Evolutionary conservation across 225 moss, liverwort and hornwort genomes (phyloP), one percentile per base, ranked within the genome.

Genomic region (Ulota crispa): DNA sequence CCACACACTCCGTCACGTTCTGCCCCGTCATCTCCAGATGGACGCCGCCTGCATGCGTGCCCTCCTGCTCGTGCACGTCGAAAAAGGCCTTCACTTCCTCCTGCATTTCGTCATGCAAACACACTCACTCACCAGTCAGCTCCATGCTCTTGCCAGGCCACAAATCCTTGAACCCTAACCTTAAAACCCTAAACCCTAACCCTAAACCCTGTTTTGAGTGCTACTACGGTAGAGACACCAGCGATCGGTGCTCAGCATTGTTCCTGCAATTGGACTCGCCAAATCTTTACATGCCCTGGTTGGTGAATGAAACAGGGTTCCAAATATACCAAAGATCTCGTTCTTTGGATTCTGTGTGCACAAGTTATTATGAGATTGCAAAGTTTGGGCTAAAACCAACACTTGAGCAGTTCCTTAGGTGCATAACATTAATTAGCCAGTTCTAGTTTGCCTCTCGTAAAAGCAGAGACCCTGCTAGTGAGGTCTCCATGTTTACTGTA

Each of bases 11-110:
- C 4, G 92, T 92, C 72, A 92, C 92, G 26, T 92, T 86, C 55
- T 92, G 92, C 9, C 90, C 90, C 3, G 90, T 92, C 92, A 90
- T 90, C 68, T 92, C 92, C 64, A 92, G 66, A 60, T 92, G 92
- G 2, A 92, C 84, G 26, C 92, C 92, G 70, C 92, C 92, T 37
- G 90, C 84, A 42, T 88, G 83, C 15, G 89, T 87, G 39, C 92
- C 90, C 66, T 90, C 90, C 18, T 87, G 86, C 68, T 88, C 86
- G 53, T 92, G 92, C 66, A 92, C 90, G 70, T 92, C 90, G 26
- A 92, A 92, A 66, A 92, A 92, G 3, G 90, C 90, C 87, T 78
- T 84, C 64, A 92, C 86, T 85, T 90, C 88, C 30, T 82, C 88
- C 92, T 90, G 86, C 61, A 83, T 26, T 34, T 65, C 70, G 16